Conservation (phyloP, 148 eudicot species). For the Nepenthes gracilis region DNA sequence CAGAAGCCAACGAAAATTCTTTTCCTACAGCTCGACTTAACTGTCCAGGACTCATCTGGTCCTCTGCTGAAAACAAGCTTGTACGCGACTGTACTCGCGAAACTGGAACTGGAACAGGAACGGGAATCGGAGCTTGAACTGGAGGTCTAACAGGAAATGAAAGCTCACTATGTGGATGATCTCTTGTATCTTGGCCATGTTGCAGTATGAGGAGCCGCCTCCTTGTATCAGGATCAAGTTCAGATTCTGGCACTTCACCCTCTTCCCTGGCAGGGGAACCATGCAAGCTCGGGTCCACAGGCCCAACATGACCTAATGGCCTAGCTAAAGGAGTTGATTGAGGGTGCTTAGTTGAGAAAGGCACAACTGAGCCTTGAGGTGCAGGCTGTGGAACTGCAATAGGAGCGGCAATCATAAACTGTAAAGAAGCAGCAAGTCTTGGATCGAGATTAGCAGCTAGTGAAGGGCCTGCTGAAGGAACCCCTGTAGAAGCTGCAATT, state of each 20-base stretch:
- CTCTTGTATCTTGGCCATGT: conserved; percentile 82
- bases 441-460: conserved; percentile 35
- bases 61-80: conserved; percentile 72
- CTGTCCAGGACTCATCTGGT: conserved; percentile 56
- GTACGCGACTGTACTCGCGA: conserved; percentile 51
- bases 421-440: conserved; percentile 40
- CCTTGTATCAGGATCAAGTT: conserved; percentile 96
- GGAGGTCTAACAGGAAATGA: conserved; percentile 53
- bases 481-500: conserved; percentile 32
- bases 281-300: conserved; percentile 51
- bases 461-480: conserved; percentile 28
- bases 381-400: conserved; percentile 32
- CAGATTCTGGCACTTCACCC: conserved; percentile 97
- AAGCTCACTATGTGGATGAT: conserved; percentile 39
- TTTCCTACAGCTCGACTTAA: conserved; percentile 30
- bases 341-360: conserved; percentile 37
- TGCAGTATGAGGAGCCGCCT: conserved; percentile 92
- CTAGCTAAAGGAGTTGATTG: conserved; percentile 42
- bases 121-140: conserved; percentile 35
- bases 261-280: conserved; percentile 96
- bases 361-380: conserved; percentile 36
- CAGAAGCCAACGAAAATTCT: conserved; percentile 41
- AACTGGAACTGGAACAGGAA: conserved; percentile 15
- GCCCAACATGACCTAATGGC: conserved; percentile 42
- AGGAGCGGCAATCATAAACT: conserved; percentile 31